Evolutionary conservation across 306 rosid genomes (phyloP).

Genomic region (Notholithocarpus densiflorus): DNA sequence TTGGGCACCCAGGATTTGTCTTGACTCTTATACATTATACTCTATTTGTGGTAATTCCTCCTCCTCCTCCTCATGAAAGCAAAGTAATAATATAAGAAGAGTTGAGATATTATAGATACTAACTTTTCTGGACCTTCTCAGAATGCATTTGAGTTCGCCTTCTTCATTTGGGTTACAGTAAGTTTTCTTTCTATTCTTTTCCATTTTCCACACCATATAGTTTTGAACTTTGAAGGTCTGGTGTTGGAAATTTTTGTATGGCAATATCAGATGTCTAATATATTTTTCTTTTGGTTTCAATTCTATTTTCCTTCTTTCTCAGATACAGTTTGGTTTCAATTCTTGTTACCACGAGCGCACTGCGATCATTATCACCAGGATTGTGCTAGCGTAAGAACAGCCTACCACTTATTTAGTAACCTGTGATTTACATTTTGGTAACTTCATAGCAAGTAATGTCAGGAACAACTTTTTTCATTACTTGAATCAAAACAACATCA

Average conservation of each 20-base stretch:
- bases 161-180: constrained; percentile 37
- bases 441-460: no score
- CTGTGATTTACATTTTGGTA: no score
- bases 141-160: constrained; percentile 41
- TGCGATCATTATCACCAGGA: neutral
- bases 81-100: neutral
- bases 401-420: neutral
- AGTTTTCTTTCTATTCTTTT: neutral
- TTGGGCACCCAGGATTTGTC: constrained; percentile 33
- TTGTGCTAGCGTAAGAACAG: constrained; percentile 27
- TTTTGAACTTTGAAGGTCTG: neutral
- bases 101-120: neutral
- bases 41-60: constrained; percentile 29
- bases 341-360: constrained; percentile 36
- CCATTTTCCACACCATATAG: neutral
- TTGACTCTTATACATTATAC: constrained; percentile 29
- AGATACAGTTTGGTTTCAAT: constrained; percentile 21
- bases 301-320: neutral
- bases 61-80: neutral
- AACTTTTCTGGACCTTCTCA: constrained; percentile 3
- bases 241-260: neutral
- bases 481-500: no score
- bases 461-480: no score
- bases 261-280: no score
- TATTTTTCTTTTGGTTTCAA: neutral